A percentile compares a stretch with the other conserved stretches of the same genome.
phyloP scores from a whole-genome alignment of 2,329 filamentous ascomycete species.

The Metarhizium brunneum region DNA sequence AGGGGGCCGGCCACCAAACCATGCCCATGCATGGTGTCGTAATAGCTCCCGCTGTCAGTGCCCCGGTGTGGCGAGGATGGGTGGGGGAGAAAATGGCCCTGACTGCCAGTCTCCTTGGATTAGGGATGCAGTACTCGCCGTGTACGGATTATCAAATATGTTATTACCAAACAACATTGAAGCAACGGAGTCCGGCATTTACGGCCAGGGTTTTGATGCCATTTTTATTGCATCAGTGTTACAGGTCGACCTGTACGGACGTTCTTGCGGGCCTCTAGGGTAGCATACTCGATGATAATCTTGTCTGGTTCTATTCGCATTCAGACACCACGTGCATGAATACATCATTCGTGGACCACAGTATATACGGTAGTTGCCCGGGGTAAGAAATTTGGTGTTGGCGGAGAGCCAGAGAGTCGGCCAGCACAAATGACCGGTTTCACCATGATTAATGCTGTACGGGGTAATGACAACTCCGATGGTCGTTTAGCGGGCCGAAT shows the following conservation, averaged over 20 bases:
- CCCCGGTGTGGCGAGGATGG: background rate
- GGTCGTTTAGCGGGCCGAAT: background rate
- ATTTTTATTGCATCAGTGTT: background rate
- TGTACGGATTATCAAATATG: background rate
- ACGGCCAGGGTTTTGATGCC: background rate
- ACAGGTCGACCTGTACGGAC: background rate
- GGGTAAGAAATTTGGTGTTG: no score
- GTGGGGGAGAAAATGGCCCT: background rate
- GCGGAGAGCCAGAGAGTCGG: no score
- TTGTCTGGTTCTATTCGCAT: background rate
- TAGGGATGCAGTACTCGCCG: background rate
- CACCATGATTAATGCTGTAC: no score
- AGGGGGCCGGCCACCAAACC: no score
- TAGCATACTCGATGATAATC: background rate
- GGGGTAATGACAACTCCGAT: background rate
- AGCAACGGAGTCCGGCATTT: background rate
- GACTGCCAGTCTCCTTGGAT: background rate
- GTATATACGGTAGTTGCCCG: background rate
- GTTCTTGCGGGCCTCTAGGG: background rate
- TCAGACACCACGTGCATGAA: slow-evolving; percentile 1
- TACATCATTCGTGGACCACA: background rate
- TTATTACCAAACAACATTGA: background rate
- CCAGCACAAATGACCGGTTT: background rate
- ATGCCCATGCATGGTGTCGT: background rate
- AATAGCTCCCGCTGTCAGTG: background rate